Evolutionary conservation across 192 early-diverging fungal species (phyloP).

Genomic region (Fimicolochytrium jonesii): DNA sequence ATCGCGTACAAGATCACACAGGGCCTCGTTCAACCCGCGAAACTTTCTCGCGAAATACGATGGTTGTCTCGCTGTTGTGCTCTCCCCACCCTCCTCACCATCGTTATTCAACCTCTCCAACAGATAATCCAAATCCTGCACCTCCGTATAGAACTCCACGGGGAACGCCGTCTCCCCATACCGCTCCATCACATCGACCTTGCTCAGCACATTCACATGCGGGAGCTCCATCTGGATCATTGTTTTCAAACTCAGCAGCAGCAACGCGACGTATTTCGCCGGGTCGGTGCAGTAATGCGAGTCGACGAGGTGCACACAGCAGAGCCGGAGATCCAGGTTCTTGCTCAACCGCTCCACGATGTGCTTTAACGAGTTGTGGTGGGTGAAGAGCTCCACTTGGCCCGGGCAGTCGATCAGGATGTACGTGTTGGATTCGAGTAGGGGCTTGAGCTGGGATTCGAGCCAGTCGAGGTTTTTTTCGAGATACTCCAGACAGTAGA

Average conservation of each 20-base stretch:
- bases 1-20: constrained; percentile 90
- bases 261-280: constrained; percentile 85
- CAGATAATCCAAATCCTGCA: constrained; percentile 83
- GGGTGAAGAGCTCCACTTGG: constrained; percentile 59
- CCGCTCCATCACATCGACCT: constrained; percentile 54
- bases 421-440: constrained; percentile 39
- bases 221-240: constrained; percentile 59
- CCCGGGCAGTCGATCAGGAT: constrained; percentile 57
- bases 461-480: constrained; percentile 62
- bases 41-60: constrained; percentile 65
- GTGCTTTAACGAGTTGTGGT: constrained; percentile 73
- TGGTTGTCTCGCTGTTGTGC: too few species aligned
- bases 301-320: constrained; percentile 83
- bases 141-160: constrained; percentile 93
- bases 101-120: constrained; percentile 72
- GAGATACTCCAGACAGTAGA: constrained; percentile 62
- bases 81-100: too few species aligned
- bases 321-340: constrained; percentile 67
- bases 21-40: constrained; percentile 68
- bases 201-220: constrained; percentile 53
- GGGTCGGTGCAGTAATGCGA: constrained; percentile 91
- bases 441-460: background rate
- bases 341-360: constrained; percentile 64
- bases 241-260: constrained; percentile 78
- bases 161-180: constrained; percentile 79